Base-by-base conservation (phyloP, 805 yeast genomes). In the Metschnikowia kofuensis region DNA sequence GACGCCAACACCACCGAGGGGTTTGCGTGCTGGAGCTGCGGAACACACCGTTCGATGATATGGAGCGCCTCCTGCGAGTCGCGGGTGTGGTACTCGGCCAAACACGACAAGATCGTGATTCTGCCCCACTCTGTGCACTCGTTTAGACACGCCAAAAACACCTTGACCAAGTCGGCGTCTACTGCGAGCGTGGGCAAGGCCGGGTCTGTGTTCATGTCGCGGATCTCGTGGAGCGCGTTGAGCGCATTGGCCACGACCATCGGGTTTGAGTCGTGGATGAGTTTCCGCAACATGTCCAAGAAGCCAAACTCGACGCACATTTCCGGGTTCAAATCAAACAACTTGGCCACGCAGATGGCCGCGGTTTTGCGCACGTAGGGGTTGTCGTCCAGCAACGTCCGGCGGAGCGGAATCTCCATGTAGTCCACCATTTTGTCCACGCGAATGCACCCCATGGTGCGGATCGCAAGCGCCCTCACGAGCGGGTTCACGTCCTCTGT, bases 121-220 rank as follows among this genome's bases (percentile, higher is more conserved):
- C 99, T 80, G 10, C 99, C 99, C 99, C 99, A 94, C 70, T 94
- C 99, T 0, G 98, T 91, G 70, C 98, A 92, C 70, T 94, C 99
- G 66, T 92, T 92, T 55, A 94, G 75, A 12, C 97, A 96, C 57
- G 83, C 74, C 52, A 94, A 73, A 52, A 94, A 77, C 64, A 84
- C 87, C 48, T 78, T 74, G 44, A 83, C 74, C 60, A 65, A 71
- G 45, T 62, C 75, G 39, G 63, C 59, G 52, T 74, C 69, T 13
- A 79, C 64, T 6, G 60, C 63, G 42, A 75, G 60, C 9, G 78
- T 62, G 27, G 64, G 55, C 43, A 69, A 61, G 16, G 60, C 53
- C 27, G 79, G 76, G 44, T 73, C 75, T 7, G 80, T 80, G 54
- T 83, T 86, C 65, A 83, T 71, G 50, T 82, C 86, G 61, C 81